Conservation (phyloP, 2,329 filamentous ascomycete genomes). For the Cladosporium cucumerinum region DNA sequence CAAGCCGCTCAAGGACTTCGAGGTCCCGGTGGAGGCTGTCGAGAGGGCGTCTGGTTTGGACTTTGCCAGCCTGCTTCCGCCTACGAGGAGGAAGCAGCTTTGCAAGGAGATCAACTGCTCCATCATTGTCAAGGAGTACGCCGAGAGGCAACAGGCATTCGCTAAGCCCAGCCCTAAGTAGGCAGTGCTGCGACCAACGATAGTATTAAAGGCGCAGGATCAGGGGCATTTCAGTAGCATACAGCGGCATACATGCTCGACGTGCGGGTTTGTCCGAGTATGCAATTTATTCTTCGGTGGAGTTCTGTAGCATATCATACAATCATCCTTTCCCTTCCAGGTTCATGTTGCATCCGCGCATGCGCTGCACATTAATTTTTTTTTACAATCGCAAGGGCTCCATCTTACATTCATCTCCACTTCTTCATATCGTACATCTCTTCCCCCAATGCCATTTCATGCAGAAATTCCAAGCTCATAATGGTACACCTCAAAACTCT, state of each 20-base stretch:
- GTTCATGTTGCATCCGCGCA: background rate
- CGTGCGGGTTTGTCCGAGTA: background rate
- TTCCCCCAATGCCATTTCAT: background rate
- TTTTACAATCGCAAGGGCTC: background rate
- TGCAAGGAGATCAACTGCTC: conserved; percentile 85
- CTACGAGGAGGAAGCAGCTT: conserved; percentile 69
- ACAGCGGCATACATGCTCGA: background rate
- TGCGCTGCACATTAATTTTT: background rate
- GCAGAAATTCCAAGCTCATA: conserved; percentile 1
- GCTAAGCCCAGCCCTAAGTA: conserved; percentile 22
- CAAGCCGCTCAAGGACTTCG: conserved; percentile 85
- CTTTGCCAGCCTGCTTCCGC: conserved; percentile 77
- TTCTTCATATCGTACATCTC: conserved; percentile 13
- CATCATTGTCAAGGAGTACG: conserved; percentile 78
- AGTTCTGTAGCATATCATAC: conserved; percentile 11
- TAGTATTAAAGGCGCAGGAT: background rate
- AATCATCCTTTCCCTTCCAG: background rate
- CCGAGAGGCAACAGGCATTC: conserved; percentile 53
- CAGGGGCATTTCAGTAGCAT: background rate
- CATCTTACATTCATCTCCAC: background rate
- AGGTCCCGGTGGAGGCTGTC: conserved; percentile 88
- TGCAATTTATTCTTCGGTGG: background rate
- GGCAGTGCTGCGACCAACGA: background rate
- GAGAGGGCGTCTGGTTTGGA: conserved; percentile 90
- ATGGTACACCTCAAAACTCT: background rate